phyloP scores from a whole-genome alignment of 164 flowering plant genomes.

The Cinnamomum micranthum region DNA sequence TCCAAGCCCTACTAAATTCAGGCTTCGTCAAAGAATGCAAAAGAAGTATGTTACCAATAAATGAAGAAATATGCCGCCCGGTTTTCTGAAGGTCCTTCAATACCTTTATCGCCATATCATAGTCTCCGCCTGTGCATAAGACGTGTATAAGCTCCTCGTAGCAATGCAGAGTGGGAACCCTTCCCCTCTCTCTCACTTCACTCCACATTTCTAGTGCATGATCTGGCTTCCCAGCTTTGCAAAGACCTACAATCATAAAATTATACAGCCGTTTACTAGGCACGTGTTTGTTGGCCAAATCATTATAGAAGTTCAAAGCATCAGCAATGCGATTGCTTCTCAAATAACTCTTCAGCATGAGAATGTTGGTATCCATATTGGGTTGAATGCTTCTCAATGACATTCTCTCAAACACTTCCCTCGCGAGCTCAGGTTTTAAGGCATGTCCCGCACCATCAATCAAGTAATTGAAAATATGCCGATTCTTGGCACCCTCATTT shows the following conservation, averaged over 20 bases:
- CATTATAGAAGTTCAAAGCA: slow-evolving; percentile 49
- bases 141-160: slow-evolving; percentile 61
- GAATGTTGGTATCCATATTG: slow-evolving; percentile 33
- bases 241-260: slow-evolving; percentile 57
- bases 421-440: slow-evolving; percentile 50
- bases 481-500: background rate
- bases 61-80: slow-evolving; percentile 54
- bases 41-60: slow-evolving; percentile 62
- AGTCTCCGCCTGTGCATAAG: slow-evolving; percentile 32
- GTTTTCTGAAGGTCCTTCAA: slow-evolving; percentile 40
- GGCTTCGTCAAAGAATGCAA: slow-evolving; percentile 34
- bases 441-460: slow-evolving; percentile 76
- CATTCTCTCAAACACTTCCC: slow-evolving; percentile 58
- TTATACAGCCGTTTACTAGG: slow-evolving; percentile 35
- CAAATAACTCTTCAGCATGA: slow-evolving; percentile 54
- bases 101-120: slow-evolving; percentile 37
- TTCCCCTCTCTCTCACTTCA: slow-evolving; percentile 31
- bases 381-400: slow-evolving; percentile 39
- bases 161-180: slow-evolving; percentile 48
- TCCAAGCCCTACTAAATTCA: slow-evolving; percentile 49
- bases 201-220: slow-evolving; percentile 33
- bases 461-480: slow-evolving; percentile 40
- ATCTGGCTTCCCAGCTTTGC: slow-evolving; percentile 40
- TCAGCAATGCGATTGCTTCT: slow-evolving; percentile 39
- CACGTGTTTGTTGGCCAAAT: slow-evolving; percentile 23